Conservation (phyloP, 2,329 filamentous ascomycete species). For the Diplodia sapinea region DNA sequence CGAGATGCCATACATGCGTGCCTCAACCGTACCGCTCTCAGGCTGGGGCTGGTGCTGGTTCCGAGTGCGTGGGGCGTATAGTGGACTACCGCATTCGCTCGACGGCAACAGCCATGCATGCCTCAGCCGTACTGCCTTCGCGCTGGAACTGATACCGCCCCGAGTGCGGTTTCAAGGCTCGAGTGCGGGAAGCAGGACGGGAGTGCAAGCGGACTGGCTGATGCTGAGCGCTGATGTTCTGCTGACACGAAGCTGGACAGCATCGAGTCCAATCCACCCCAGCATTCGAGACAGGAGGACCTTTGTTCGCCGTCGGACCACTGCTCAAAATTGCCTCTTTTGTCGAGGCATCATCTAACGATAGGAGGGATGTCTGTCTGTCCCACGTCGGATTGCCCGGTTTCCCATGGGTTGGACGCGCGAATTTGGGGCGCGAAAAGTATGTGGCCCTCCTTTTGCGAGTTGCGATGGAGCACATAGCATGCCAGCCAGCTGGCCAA, state of each 20-base stretch:
- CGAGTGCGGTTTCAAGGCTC: not conserved
- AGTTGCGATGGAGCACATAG: slow-evolving; percentile 26
- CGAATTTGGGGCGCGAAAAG: not conserved
- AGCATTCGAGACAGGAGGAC: not conserved
- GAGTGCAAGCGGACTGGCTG: not conserved
- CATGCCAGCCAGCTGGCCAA: slow-evolving; percentile 5
- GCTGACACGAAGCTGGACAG: slow-evolving; percentile 9
- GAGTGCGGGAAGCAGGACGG: not conserved
- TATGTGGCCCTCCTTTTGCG: slow-evolving; percentile 9
- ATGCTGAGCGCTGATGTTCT: not conserved
- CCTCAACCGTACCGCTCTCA: not conserved
- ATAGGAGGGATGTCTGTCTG: not conserved
- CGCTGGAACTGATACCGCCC: not conserved
- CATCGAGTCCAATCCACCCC: not conserved
- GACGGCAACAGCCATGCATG: slow-evolving; percentile 33
- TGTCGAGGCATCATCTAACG: not conserved
- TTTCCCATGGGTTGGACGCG: not conserved
- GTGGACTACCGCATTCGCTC: slow-evolving; percentile 33
- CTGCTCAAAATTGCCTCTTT: not conserved
- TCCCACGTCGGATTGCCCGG: not conserved
- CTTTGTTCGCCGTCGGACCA: not conserved
- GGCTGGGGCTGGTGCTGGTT: not conserved
- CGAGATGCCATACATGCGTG: not conserved
- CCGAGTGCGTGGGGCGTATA: not conserved
- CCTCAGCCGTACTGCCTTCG: not conserved